Evolutionary conservation across 2,329 filamentous ascomycete species (phyloP).

Genomic region (Hymenoscyphus infarciens): DNA sequence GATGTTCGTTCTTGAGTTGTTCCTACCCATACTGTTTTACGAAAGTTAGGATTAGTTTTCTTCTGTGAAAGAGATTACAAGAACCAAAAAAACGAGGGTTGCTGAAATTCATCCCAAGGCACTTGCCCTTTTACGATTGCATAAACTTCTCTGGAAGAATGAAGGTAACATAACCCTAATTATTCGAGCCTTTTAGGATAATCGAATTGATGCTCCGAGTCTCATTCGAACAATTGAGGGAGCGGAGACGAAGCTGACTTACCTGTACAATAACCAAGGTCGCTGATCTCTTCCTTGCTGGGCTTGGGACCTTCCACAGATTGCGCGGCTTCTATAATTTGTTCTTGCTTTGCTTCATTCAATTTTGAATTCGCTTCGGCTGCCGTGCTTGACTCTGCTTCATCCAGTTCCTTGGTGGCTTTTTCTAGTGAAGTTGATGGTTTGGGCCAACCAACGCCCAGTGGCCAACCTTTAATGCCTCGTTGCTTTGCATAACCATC

Average conservation of each 20-base stretch:
- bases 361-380: conserved; percentile 63
- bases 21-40: conserved; percentile 72
- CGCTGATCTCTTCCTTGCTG: conserved; percentile 44
- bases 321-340: conserved; percentile 35
- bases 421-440: conserved; percentile 54
- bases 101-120: too few species aligned
- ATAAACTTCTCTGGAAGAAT: too few species aligned
- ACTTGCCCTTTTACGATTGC: too few species aligned
- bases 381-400: conserved; percentile 55
- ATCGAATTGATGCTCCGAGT: too few species aligned
- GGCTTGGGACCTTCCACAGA: conserved; percentile 24
- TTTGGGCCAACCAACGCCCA: conserved; percentile 91
- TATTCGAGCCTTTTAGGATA: too few species aligned
- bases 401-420: conserved; percentile 61
- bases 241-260: too few species aligned
- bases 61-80: too few species aligned
- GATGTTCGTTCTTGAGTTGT: conserved; percentile 69
- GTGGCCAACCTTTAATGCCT: conserved; percentile 88
- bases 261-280: conserved; percentile 79
- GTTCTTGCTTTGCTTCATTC: conserved; percentile 52
- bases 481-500: conserved; percentile 91
- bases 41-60: too few species aligned
- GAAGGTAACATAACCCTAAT: too few species aligned
- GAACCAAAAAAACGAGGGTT: too few species aligned
- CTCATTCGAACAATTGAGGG: too few species aligned